Base-by-base conservation (phyloP, 352 stramenopile species). In the Pythium phragmitis region DNA sequence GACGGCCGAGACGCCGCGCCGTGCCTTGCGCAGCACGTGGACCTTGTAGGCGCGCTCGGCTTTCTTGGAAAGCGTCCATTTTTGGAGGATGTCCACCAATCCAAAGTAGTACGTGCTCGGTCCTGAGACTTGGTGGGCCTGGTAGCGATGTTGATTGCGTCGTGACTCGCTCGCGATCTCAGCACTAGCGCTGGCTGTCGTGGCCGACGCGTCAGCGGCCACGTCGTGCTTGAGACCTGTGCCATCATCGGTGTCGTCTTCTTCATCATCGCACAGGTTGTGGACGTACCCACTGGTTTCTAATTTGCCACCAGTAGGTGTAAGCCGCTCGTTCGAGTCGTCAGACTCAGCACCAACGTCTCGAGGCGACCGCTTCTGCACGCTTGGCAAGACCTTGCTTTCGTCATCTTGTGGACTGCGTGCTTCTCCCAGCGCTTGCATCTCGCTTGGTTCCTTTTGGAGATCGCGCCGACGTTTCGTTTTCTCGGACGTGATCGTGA, bases 31-130 rank as follows among this genome's bases (percentile, higher is more conserved):
- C 3, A 95, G 72, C 33, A 97, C 72, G 47, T 83, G 73, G 26
- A 94, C 82, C 50, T 97, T 97, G 68, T 94, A 94, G 13, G 82
- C 68, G 50, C 83, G 82, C 68, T 97, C 90, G 5, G 74, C 54
- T 42, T 88, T 80, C 60, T 97, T 97, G 0, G 63, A 39, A 0
- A 93, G 58, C 7, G 86, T 96, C 87, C 87, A 97, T 60, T 87
- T 75, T 72, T 97, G 90, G 46, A 97, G 67, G 13, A 97, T 89
- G 57, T 97, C 90, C 2, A 97, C 92, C 5, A 97, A 69, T 0
- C 90, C 90, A 51, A 97, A 85, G 80, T 96, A 96, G 58, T 96
- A 97, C 56, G 80, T 81, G 60, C 87, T 93, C 17, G 89, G 87
- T 0, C 87, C 88, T 1, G 87, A 92, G 3, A 96, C 85, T 53